A percentile compares a stretch with the other conserved stretches of the same genome.
These are phyloP conservation scores for Colletotrichum musae DNA, from an alignment of 2,329 filamentous ascomycete species.

Conservation along the genomic window DNA sequence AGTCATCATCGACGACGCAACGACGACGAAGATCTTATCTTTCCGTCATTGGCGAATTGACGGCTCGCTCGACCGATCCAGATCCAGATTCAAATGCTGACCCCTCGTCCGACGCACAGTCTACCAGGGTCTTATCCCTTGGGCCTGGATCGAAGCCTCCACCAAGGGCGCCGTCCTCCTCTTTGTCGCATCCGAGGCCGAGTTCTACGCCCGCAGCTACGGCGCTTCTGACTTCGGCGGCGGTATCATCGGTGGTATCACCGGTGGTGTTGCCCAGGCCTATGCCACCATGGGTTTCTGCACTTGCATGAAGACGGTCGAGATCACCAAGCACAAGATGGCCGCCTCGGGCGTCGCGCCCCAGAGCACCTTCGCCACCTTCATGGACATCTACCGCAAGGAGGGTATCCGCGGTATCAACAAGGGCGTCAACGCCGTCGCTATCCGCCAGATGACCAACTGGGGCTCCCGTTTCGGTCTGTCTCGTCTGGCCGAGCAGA, in stretches of 20 bases:
- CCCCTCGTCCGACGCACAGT: constrained; percentile 68
- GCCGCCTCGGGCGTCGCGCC: constrained; percentile 86
- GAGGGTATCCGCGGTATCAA: constrained; percentile 98
- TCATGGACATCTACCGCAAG: constrained; percentile 95
- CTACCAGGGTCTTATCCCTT: constrained; percentile 99
- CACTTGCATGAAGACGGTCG: constrained; percentile 99
- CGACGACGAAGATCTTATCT: too few relatives aligned
- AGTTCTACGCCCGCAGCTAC: constrained; percentile 89
- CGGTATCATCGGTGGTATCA: constrained; percentile 92
- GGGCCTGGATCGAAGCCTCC: constrained; percentile 99
- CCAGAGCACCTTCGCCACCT: constrained; percentile 92
- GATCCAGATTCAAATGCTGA: constrained; percentile 44
- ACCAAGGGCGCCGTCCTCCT: constrained; percentile 99
- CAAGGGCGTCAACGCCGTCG: constrained; percentile 98
- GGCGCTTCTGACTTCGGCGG: constrained; percentile 90
- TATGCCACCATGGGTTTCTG: constrained; percentile 99
- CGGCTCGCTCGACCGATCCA: too few relatives aligned
- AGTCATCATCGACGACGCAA: neutral
- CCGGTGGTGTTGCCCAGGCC: constrained; percentile 95
- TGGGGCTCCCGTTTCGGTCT: constrained; percentile 98
- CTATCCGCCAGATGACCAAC: constrained; percentile 99
- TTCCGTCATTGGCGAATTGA: too few relatives aligned
- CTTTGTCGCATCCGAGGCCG: constrained; percentile 98
- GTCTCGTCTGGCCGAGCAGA: constrained; percentile 89
- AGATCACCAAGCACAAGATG: constrained; percentile 99